Evolutionary conservation across 2,329 filamentous ascomycete genomes (phyloP), one percentile per base, ranked within the genome.

Genomic region (Lecanosticta acicola): DNA sequence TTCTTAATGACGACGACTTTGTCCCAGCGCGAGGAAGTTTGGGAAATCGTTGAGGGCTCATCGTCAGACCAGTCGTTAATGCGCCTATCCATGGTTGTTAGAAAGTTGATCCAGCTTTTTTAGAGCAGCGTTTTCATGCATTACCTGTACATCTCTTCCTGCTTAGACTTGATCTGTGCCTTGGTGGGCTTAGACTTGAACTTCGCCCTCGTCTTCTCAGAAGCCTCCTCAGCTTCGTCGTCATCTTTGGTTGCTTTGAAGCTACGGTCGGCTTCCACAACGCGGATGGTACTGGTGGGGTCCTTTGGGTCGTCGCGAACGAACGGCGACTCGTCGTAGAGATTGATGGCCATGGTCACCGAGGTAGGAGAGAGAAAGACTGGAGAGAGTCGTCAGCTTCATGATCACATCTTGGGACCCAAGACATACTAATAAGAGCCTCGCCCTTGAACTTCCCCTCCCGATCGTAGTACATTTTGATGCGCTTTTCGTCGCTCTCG

Each of bases 321-420:
- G 60, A 97, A 93, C 56, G 89, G 81, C 3, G 84, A 85, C 59
- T 89, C 87, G 65, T 94, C 87, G 10, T 88, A 75, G 59, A 93
- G 75, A 71, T 83, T 81, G 54, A 91, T 3, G 20, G 87, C 87
- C 71, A 89, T 84, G 34, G 85, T 74, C 48, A 98, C 91, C n/a
- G 87, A 94, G 63, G 94, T 89, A 0, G 89, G 85, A 58, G 93
- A 87, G 77, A 95, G 96, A 70, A 94, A 98, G 29, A 97, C 87
- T 44, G 40, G 13, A 10, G 20, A 17, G 11, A 33, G 34, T 13
- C 13, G 26, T 45, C 14, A 45, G 43, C 17, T 21, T 35, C 5
- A n/a, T 13, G 33, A 13, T 8, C 3, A 14, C 18, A 7, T 11
- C 3, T 20, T 13, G 7, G n/a, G 4, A 14, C 16, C 3, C 20